Evolutionary conservation across 495 filamentous ascomycete genomes (phyloP).

Genomic region (Darksidea phi): DNA sequence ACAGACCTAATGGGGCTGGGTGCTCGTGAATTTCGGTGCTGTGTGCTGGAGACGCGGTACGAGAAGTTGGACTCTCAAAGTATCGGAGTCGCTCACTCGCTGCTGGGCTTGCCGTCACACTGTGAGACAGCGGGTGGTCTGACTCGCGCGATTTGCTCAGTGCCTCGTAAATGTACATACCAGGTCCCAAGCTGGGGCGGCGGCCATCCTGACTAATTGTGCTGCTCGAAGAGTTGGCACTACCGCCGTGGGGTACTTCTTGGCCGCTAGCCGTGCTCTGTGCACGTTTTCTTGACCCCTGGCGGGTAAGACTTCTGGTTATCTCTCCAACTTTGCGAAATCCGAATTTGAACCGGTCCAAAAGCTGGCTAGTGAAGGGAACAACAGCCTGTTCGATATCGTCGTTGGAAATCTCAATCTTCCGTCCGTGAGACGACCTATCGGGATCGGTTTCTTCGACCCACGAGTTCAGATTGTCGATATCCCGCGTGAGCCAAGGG

Average conservation of each 20-base stretch:
- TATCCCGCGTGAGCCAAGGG: conserved; percentile 85
- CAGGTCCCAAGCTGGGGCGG: conserved; percentile 67
- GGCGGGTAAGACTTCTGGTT: conserved; percentile 34
- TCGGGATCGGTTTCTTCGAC: conserved; percentile 90
- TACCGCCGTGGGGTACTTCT: conserved; percentile 29
- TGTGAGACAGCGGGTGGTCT: conserved; percentile 82
- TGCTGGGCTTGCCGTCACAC: conserved; percentile 73
- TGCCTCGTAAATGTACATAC: conserved; percentile 63
- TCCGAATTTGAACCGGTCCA: conserved; percentile 69
- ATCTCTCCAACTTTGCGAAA: conserved; percentile 53
- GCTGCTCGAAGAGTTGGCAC: conserved; percentile 50
- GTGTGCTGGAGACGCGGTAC: conserved; percentile 40
- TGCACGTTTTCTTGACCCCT: conserved; percentile 34
- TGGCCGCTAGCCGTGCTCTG: conserved; percentile 38
- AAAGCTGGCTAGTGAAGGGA: conserved; percentile 65
- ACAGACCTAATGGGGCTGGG: conserved; percentile 41
- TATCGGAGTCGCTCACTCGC: conserved; percentile 45
- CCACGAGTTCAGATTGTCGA: conserved; percentile 74
- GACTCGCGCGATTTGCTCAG: conserved; percentile 52
- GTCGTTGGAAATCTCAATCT: conserved; percentile 86
- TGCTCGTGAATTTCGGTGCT: conserved; percentile 25
- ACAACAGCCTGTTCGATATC: conserved; percentile 90
- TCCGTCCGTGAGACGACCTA: conserved; percentile 75
- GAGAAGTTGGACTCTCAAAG: conserved; percentile 44
- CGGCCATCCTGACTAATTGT: conserved; percentile 57